Evolutionary conservation across 169 alveolate species (phyloP).

Genomic region (Plasmodium relictum): DNA sequence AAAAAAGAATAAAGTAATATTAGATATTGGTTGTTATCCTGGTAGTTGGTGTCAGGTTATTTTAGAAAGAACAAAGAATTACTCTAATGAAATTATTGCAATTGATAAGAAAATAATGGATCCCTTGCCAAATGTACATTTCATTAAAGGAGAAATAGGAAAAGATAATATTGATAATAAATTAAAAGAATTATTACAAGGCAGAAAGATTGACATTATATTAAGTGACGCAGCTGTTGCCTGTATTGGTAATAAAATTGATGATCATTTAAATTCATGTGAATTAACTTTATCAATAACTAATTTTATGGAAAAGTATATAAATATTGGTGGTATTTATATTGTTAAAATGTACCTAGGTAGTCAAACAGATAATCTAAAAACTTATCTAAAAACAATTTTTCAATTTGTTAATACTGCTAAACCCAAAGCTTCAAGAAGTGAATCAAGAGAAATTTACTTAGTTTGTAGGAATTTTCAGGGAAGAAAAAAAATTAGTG

Average conservation of each 20-base stretch:
- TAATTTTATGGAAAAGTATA: slow-evolving; percentile 83
- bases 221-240: slow-evolving; percentile 86
- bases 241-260: slow-evolving; percentile 85
- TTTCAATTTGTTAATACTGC: slow-evolving; percentile 82
- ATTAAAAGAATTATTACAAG: slow-evolving; percentile 74
- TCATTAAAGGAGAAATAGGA: slow-evolving; percentile 85
- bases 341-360: slow-evolving; percentile 88
- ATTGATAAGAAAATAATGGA: slow-evolving; percentile 62
- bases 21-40: slow-evolving; percentile 87
- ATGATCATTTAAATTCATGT: slow-evolving; percentile 86
- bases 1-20: slow-evolving; percentile 82
- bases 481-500: slow-evolving; percentile 82
- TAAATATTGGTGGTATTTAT: slow-evolving; percentile 85
- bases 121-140: slow-evolving; percentile 81
- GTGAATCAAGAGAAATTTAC: slow-evolving; percentile 85
- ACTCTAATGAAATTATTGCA: slow-evolving; percentile 79
- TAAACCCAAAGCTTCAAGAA: slow-evolving; percentile 86
- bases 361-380: slow-evolving; percentile 82
- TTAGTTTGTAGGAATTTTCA: slow-evolving; percentile 84
- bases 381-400: slow-evolving; percentile 82
- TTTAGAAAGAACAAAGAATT: slow-evolving; percentile 82
- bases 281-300: slow-evolving; percentile 86
- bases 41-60: slow-evolving; percentile 89
- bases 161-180: slow-evolving; percentile 80
- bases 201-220: slow-evolving; percentile 83